Conservation (phyloP, 164 flowering plant species). For the Nymphaea thermarum region DNA sequence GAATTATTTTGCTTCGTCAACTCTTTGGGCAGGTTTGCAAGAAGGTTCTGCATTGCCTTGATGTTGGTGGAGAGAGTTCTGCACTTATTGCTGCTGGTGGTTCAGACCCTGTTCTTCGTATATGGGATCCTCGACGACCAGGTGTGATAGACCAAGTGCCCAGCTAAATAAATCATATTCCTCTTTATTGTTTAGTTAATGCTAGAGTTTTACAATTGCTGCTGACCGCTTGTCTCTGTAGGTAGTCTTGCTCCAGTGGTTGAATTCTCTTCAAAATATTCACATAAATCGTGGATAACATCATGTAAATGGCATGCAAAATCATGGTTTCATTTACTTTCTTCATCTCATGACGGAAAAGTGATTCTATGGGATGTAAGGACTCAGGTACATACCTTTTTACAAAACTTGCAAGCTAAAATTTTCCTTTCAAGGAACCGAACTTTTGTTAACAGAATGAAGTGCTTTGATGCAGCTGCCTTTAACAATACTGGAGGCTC, state of each 20-base stretch:
- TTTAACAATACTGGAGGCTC: slow-evolving; percentile 59
- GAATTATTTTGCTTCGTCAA: neutral
- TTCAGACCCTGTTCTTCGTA: slow-evolving; percentile 73
- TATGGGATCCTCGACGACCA: slow-evolving; percentile 99
- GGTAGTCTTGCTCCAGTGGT: slow-evolving; percentile 74
- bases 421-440: neutral
- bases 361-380: slow-evolving; percentile 96
- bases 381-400: slow-evolving; percentile 54
- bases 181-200: neutral
- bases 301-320: slow-evolving; percentile 88
- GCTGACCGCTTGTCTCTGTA: slow-evolving; percentile 13
- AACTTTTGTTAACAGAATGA: neutral
- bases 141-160: slow-evolving; percentile 20
- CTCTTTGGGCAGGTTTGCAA: slow-evolving; percentile 43
- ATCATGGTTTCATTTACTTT: slow-evolving; percentile 74
- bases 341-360: slow-evolving; percentile 93
- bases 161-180: neutral
- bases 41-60: slow-evolving; percentile 68
- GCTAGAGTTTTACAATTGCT: neutral
- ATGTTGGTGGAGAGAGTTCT: slow-evolving; percentile 87
- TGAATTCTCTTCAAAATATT: slow-evolving; percentile 39
- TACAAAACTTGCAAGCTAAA: neutral
- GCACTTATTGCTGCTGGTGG: slow-evolving; percentile 84
- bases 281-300: slow-evolving; percentile 80
- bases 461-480: slow-evolving; percentile 65